These are phyloP conservation scores for Tolypocladium endophyticum DNA, from an alignment of 2,329 filamentous ascomycete genomes.

Conservation along the genomic window DNA sequence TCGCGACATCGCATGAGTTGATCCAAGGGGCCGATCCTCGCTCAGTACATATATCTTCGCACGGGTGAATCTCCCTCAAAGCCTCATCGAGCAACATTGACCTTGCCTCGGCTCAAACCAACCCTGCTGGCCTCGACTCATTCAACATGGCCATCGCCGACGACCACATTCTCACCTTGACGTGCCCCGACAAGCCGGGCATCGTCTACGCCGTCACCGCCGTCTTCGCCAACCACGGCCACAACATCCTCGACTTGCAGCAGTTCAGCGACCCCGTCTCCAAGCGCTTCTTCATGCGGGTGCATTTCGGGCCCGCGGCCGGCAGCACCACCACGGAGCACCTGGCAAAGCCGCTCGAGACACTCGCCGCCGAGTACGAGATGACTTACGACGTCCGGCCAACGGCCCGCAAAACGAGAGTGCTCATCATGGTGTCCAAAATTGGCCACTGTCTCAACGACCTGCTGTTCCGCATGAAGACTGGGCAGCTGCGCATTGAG, in stretches of 20 bases:
- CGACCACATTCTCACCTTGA: slow-evolving; percentile 68
- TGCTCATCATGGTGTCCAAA: slow-evolving; percentile 84
- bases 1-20: neutral
- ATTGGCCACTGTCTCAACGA: slow-evolving; percentile 82
- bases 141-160: slow-evolving; percentile 24
- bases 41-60: neutral
- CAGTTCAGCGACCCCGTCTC: slow-evolving; percentile 71
- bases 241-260: slow-evolving; percentile 78
- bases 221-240: slow-evolving; percentile 59
- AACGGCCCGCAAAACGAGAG: slow-evolving; percentile 57
- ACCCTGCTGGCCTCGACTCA: no score
- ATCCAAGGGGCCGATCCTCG: neutral
- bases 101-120: neutral
- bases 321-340: slow-evolving; percentile 34
- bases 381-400: slow-evolving; percentile 66
- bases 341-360: slow-evolving; percentile 44
- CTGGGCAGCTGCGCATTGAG: slow-evolving; percentile 63
- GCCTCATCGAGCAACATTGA: neutral
- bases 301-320: slow-evolving; percentile 61
- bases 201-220: slow-evolving; percentile 79
- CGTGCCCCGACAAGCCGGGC: slow-evolving; percentile 74
- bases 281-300: slow-evolving; percentile 78
- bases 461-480: slow-evolving; percentile 68
- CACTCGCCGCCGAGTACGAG: slow-evolving; percentile 50
- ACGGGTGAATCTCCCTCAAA: neutral